Evolutionary conservation across 176 grass and related monocot species (phyloP), one percentile per base, ranked within the genome.

Genomic region (Otatea glauca): DNA sequence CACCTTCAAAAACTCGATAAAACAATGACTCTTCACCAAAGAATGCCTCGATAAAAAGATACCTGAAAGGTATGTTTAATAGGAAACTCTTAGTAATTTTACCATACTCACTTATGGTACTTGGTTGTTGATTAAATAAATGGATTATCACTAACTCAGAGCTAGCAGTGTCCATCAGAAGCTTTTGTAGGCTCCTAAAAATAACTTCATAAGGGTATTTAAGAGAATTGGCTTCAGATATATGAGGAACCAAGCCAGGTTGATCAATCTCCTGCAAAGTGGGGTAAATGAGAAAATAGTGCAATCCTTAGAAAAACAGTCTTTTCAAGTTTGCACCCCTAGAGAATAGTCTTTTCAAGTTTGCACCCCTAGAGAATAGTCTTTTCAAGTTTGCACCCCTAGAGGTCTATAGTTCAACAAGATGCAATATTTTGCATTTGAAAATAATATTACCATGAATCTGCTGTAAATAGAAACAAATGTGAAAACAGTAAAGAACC

Each of bases 121-220:
- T 65, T 78, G 10, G 74, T 50, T 63, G 24, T 43, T 81, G 58
- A 67, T 49, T 48, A 41, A 72, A 78, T 60, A 48, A 45, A 67
- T 91, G 73, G 5, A 53, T 25, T 44, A 7, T 77, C 13, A 44
- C 75, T 25, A 92, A 97, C 94, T 97, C 92, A 80, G 94, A 97
- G 73, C 89, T 94, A 64, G 92, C 92, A 72, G 94, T 94, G 85
- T 97, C 94, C 88, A 97, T 97, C 88, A 94, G 75, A 88, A 97
- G 94, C 34, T 97, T 97, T 59, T 94, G 92, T 48, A 94, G 64
- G 74, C 94, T 97, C 72, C 92, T 94, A 86, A 97, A 97, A 84
- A 97, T 89, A 72, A 84, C 90, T 83, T 97, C 94, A 76, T 94
- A 97, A 35, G 88, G 88, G 74, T 90, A 94, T 88, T 89, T 97